A percentile compares a stretch with the other conserved stretches of the same genome.
Evolutionary conservation across 169 alveolate genomes (phyloP).

Genomic region (Plasmodium gaboni): DNA sequence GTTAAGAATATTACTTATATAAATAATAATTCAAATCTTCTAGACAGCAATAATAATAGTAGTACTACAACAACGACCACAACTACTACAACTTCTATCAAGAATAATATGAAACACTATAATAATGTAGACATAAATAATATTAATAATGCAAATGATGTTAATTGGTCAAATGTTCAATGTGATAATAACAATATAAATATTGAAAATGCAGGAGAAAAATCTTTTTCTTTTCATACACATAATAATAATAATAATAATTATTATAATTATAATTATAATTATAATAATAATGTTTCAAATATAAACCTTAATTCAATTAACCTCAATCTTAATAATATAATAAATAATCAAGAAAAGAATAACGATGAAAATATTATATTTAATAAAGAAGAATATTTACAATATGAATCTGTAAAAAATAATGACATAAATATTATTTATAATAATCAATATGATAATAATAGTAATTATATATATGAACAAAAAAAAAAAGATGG

Average conservation of each 20-base stretch:
- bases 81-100: conserved; percentile 35
- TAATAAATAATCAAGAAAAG: background rate
- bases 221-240: background rate
- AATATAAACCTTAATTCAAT: too few relatives aligned
- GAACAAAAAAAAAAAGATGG: too few relatives aligned
- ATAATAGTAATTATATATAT: too few relatives aligned
- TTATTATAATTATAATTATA: too few relatives aligned
- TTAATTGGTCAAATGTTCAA: background rate
- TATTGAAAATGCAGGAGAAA: background rate
- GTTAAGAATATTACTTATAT: conserved; percentile 7
- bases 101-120: background rate
- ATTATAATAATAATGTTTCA: too few relatives aligned
- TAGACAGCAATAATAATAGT: background rate
- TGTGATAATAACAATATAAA: conserved; percentile 4
- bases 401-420: background rate
- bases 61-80: conserved; percentile 1
- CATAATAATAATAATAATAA: background rate
- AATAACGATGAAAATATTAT: background rate
- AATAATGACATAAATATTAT: background rate
- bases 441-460: too few relatives aligned
- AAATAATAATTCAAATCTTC: background rate
- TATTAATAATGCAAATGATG: background rate
- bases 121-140: background rate
- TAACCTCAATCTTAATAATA: background rate
- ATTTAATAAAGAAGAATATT: background rate